Percentiles rank a stretch among this genome's conserved stretches.
Conservation (phyloP, 805 yeast genomes). For the Wickerhamiella galacta region DNA sequence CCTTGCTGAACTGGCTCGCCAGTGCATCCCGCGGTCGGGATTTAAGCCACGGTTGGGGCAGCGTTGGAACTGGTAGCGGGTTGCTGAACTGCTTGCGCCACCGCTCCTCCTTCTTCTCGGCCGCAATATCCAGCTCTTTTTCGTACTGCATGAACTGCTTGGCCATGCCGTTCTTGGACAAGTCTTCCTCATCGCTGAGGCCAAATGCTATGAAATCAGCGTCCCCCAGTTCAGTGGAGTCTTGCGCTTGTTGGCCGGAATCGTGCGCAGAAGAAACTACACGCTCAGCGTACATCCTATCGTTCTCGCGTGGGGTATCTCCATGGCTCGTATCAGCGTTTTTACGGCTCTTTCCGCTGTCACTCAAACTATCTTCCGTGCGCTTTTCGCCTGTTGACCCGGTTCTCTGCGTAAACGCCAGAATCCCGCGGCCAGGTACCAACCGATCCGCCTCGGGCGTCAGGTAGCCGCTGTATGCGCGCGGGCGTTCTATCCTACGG, state of each 20-base stretch:
- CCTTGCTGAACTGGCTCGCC: conserved; percentile 37
- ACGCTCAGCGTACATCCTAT: not conserved
- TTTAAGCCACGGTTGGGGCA: conserved; percentile 6
- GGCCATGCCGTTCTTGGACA: conserved; percentile 4
- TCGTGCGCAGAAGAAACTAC: no score
- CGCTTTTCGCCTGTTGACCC: no score
- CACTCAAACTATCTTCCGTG: no score
- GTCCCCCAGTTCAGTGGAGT: not conserved
- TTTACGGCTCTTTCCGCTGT: no score
- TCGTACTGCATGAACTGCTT: conserved; percentile 7
- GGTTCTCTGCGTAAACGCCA: no score
- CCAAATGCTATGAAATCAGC: conserved; percentile 9
- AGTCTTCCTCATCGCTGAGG: conserved; percentile 1
- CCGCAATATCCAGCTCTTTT: conserved; percentile 4
- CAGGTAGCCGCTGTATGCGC: conserved; percentile 10
- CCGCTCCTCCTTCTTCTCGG: conserved; percentile 1
- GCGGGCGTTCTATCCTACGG: no score
- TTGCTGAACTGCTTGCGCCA: not conserved
- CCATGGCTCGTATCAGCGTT: no score
- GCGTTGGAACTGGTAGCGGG: conserved; percentile 4
- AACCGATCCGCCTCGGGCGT: conserved; percentile 4
- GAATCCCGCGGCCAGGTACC: conserved; percentile 6
- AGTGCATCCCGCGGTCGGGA: not conserved
- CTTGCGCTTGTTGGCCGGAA: no score
- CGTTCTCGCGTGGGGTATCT: not conserved